These are phyloP conservation scores for Aspergillus cavernicola DNA, from an alignment of 495 filamentous ascomycete genomes.

Conservation along the genomic window DNA sequence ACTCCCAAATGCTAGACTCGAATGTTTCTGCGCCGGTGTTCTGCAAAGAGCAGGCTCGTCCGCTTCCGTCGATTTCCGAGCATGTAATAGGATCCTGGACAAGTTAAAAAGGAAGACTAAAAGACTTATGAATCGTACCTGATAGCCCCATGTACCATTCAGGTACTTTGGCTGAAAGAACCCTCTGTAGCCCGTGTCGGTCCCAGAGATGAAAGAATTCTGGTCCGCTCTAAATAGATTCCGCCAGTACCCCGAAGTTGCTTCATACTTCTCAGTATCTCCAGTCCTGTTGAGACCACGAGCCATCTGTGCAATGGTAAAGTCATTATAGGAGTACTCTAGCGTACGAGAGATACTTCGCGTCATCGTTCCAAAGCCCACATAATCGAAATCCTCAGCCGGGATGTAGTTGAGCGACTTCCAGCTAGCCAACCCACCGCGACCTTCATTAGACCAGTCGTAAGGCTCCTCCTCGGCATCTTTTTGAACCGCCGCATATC, in stretches of 20 bases:
- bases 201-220: conserved; percentile 41
- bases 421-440: conserved; percentile 73
- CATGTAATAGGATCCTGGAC: conserved; percentile 53
- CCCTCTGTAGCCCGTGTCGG: conserved; percentile 52
- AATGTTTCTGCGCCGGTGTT: conserved; percentile 55
- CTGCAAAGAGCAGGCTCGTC: conserved; percentile 61
- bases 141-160: conserved; percentile 55
- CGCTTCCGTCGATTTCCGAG: conserved; percentile 40
- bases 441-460: conserved; percentile 69
- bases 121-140: conserved; percentile 17
- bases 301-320: conserved; percentile 52
- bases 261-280: conserved; percentile 59
- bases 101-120: not conserved
- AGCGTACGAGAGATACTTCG: conserved; percentile 67
- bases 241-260: conserved; percentile 59
- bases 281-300: conserved; percentile 51
- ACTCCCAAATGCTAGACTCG: conserved; percentile 68
- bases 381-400: conserved; percentile 64
- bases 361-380: conserved; percentile 68
- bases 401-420: conserved; percentile 63
- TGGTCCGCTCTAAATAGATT: conserved; percentile 63
- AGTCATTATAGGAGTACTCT: conserved; percentile 73
- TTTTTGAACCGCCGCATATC: conserved; percentile 62
- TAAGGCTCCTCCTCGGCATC: conserved; percentile 64
- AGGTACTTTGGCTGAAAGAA: conserved; percentile 64